Evolutionary conservation across 2,329 filamentous ascomycete genomes (phyloP).

Genomic region (Biscogniauxia marginata): DNA sequence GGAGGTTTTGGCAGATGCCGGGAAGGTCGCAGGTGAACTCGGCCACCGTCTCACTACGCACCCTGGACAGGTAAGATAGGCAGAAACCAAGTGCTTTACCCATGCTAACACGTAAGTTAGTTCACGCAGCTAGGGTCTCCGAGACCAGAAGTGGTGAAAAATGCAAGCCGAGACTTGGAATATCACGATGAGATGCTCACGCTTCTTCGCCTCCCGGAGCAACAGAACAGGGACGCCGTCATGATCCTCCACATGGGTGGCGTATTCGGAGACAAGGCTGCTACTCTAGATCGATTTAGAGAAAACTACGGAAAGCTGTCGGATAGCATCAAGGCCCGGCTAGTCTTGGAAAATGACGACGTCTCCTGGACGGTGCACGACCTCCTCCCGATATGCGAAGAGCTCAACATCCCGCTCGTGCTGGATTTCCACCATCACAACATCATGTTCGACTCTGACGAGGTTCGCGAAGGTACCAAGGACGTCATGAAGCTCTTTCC

Average conservation of each 20-base stretch:
- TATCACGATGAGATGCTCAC: slow-evolving; percentile 86
- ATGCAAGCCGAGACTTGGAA: slow-evolving; percentile 75
- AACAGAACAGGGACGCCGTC: slow-evolving; percentile 80
- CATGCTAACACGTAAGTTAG: slow-evolving; percentile 34
- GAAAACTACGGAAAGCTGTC: slow-evolving; percentile 69
- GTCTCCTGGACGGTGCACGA: slow-evolving; percentile 92
- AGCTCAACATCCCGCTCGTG: slow-evolving; percentile 89
- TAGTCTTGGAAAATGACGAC: slow-evolving; percentile 94
- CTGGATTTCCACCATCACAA: slow-evolving; percentile 96
- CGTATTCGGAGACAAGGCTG: slow-evolving; percentile 80
- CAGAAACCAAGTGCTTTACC: background rate
- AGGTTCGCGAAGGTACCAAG: slow-evolving; percentile 78
- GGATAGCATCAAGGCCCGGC: slow-evolving; percentile 69
- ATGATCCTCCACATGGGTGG: slow-evolving; percentile 96
- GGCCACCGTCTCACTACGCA: slow-evolving; percentile 88
- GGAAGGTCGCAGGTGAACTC: slow-evolving; percentile 71
- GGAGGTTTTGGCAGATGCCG: slow-evolving; percentile 72
- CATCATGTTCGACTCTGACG: slow-evolving; percentile 74
- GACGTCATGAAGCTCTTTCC: slow-evolving; percentile 75
- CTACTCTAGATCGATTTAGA: slow-evolving; percentile 75
- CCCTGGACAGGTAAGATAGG: slow-evolving; percentile 64
- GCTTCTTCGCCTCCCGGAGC: slow-evolving; percentile 72
- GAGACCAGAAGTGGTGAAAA: slow-evolving; percentile 70
- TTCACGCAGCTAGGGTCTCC: slow-evolving; percentile 92
- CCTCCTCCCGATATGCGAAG: slow-evolving; percentile 83